These are phyloP conservation scores for Xylariaceae sp. DNA, from an alignment of 2,329 filamentous ascomycete genomes.

Conservation along the genomic window DNA sequence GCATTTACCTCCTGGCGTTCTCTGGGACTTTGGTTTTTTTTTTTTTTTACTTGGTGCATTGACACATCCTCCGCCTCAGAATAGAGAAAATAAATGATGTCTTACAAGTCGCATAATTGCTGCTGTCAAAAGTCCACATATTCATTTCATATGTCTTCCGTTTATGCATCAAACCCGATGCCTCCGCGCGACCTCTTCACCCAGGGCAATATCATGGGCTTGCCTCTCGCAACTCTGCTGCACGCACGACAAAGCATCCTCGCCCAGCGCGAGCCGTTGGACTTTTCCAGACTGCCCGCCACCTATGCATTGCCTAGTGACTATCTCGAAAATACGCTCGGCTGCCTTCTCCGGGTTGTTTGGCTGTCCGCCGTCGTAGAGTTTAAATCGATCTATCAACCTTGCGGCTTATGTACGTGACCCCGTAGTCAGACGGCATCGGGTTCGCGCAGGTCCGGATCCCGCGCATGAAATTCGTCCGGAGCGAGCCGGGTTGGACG, in stretches of 20 bases:
- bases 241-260: conserved; percentile 27
- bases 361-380: conserved; percentile 21
- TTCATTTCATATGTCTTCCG: no score
- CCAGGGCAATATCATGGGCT: conserved; percentile 17
- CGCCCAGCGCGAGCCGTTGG: conserved; percentile 35
- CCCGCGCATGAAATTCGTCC: conserved; percentile 37
- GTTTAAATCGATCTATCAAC: conserved; percentile 14
- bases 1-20: no score
- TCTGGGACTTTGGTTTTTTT: no score
- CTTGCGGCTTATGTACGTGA: conserved; percentile 10
- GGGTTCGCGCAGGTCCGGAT: conserved; percentile 10
- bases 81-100: no score
- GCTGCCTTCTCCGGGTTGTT: conserved; percentile 35
- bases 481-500: conserved; percentile 40
- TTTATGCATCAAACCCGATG: no score
- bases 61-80: no score
- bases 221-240: conserved; percentile 20
- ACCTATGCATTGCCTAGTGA: conserved; percentile 30
- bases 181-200: conserved; percentile 23
- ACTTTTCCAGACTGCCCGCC: conserved; percentile 31
- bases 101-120: no score
- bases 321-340: conserved; percentile 36
- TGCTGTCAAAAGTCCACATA: no score
- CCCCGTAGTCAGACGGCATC: conserved; percentile 23
- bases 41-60: no score